Evolutionary conservation across 495 filamentous ascomycete genomes (phyloP).

Genomic region (Amphirosellinia nigrospora): DNA sequence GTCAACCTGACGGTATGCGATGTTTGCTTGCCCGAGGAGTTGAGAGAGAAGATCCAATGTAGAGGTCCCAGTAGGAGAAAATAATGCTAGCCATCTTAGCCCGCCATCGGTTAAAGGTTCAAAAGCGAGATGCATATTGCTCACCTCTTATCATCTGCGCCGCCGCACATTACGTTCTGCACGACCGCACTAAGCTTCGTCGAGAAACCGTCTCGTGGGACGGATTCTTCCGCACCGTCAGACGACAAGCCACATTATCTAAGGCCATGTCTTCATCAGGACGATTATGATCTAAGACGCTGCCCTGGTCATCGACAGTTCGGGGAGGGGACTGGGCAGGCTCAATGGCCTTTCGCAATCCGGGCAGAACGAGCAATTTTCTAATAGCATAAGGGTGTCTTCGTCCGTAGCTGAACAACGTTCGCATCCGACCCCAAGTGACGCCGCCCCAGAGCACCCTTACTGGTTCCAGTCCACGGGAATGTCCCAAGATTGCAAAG

Average conservation of each 20-base stretch:
- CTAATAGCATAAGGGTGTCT: neutral
- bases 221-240: neutral
- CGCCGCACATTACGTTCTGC: neutral
- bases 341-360: constrained; percentile 35
- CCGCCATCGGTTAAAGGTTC: neutral
- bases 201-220: neutral
- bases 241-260: neutral
- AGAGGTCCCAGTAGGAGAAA: constrained; percentile 10
- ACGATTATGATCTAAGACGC: neutral
- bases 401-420: neutral
- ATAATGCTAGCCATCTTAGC: neutral
- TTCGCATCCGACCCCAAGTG: neutral
- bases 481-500: constrained; percentile 59
- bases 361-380: neutral
- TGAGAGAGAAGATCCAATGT: constrained; percentile 3
- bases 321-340: constrained; percentile 12
- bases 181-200: constrained; percentile 1
- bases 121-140: neutral
- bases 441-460: neutral
- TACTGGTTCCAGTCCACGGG: constrained; percentile 20
- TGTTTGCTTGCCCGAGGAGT: neutral
- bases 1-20: neutral
- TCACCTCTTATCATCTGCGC: neutral
- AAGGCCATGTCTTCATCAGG: neutral
- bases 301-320: neutral